Conservation (phyloP, 305 asterid species). For the Andrographis paniculata region DNA sequence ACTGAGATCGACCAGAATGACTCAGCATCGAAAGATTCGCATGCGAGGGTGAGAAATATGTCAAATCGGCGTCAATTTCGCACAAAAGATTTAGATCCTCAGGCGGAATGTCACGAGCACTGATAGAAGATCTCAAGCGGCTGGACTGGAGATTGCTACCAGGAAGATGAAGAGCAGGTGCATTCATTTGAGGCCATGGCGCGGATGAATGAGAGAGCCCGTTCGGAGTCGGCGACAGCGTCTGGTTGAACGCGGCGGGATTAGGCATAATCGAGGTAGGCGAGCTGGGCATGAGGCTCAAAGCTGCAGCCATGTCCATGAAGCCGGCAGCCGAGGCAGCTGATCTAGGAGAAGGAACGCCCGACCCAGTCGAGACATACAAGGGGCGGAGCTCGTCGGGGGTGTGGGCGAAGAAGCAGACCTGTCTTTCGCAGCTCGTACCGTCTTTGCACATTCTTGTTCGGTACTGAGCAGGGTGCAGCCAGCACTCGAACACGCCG, state of each 20-base stretch:
- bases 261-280: constrained; percentile 56
- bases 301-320: constrained; percentile 65
- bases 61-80: constrained; percentile 58
- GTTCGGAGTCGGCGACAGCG: constrained; percentile 49
- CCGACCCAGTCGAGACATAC: constrained; percentile 74
- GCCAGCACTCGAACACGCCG: constrained; percentile 91
- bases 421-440: constrained; percentile 60
- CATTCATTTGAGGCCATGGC: constrained; percentile 55
- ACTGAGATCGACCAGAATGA: constrained; percentile 34
- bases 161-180: constrained; percentile 62
- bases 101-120: constrained; percentile 58
- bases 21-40: constrained; percentile 35
- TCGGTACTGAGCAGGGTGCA: constrained; percentile 84
- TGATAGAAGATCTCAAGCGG: constrained; percentile 68
- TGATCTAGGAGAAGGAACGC: constrained; percentile 74
- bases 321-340: constrained; percentile 46
- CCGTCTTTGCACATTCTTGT: constrained; percentile 79
- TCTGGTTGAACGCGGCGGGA: constrained; percentile 48
- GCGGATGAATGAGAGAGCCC: constrained; percentile 38
- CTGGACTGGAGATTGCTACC: constrained; percentile 75
- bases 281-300: constrained; percentile 56
- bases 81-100: constrained; percentile 34
- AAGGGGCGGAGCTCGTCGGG: constrained; percentile 73
- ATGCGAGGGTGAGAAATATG: constrained; percentile 44
- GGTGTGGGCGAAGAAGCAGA: constrained; percentile 74